These are phyloP conservation scores for Tolypocladium ophioglossoides DNA, from an alignment of 2,329 filamentous ascomycete genomes.

Conservation along the genomic window DNA sequence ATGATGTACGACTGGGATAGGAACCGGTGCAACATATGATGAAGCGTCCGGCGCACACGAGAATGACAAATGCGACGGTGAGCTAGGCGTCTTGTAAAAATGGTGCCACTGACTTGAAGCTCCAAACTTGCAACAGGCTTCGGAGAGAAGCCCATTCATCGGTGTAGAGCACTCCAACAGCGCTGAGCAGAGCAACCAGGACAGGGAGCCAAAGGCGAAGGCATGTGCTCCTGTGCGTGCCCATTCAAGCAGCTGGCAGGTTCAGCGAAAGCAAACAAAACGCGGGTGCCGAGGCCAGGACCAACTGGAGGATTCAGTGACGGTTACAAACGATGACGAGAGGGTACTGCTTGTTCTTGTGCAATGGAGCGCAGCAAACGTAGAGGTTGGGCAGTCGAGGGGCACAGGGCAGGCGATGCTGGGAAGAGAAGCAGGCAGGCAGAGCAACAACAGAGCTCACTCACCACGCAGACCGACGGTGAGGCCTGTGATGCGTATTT, in stretches of 20 bases:
- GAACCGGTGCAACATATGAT: not conserved
- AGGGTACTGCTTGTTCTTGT: not conserved
- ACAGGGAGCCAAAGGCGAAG: no score
- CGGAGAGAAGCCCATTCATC: no score
- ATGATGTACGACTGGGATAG: not conserved
- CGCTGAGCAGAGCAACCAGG: no score
- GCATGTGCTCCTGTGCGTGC: no score
- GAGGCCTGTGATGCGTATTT: not conserved
- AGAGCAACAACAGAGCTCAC: not conserved
- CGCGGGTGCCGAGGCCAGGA: not conserved
- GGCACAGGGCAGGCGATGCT: not conserved
- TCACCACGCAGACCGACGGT: not conserved
- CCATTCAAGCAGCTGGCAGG: no score
- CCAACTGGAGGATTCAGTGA: not conserved
- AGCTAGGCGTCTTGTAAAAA: no score
- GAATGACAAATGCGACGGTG: no score
- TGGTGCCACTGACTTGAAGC: no score
- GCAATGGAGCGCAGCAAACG: not conserved
- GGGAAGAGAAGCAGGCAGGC: not conserved
- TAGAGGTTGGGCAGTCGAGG: not conserved
- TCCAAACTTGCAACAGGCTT: no score
- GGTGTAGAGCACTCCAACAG: no score
- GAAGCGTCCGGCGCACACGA: not conserved
- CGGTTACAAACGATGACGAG: not conserved
- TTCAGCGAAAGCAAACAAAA: no score